Base-by-base conservation (phyloP, 805 yeast species). In the Ogataea populi-albae region DNA sequence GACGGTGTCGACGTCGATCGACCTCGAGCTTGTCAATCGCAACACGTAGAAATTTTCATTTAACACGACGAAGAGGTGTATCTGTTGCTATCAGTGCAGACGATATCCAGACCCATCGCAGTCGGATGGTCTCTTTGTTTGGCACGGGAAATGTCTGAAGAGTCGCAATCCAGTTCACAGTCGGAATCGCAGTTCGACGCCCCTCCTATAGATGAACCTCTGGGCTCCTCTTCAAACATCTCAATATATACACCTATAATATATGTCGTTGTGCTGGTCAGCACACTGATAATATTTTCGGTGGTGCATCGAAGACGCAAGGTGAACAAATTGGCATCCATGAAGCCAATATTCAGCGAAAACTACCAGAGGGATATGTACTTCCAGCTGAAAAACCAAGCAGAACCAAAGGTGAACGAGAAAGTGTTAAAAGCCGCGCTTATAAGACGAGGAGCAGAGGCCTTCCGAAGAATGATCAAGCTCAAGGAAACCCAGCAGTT, bases 401-500 rank as follows among this genome's bases (percentile, higher is more conserved):
- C 57, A 12, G 69, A 70, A 12, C 72, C 74, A 19, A 75, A 76
- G 42, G 85, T 88, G 5, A 88, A 89, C 45, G 91, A 82, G 17
- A 86, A 51, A 31, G 50, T 59, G 26, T 38, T 59, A 15, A 59
- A 59, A 35, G 74, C 77, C 1, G 78, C 79, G 1, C 59, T 74
- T 37, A 65, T 74, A 39, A 68, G 75, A 54, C 59, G 77, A 31
- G 78, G 95, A n/a, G 83, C 89, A 6, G 98, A 91, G 63, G 84
- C 88, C 8, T 69, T 93, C 38, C 79, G 94, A 61, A 75, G 96
- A 54, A 71, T 93, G 41, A 71, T 91, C 60, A 83, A 85, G 54
- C 65, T 88, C 57, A 82, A 84, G 57, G 97, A 91, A 56, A 69
- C 75, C 43, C 84, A 84, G 59, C 80, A 81, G 5, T 77, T 71